phyloP scores from a whole-genome alignment of 345 rosid species.

The Gossypium stocksii region DNA sequence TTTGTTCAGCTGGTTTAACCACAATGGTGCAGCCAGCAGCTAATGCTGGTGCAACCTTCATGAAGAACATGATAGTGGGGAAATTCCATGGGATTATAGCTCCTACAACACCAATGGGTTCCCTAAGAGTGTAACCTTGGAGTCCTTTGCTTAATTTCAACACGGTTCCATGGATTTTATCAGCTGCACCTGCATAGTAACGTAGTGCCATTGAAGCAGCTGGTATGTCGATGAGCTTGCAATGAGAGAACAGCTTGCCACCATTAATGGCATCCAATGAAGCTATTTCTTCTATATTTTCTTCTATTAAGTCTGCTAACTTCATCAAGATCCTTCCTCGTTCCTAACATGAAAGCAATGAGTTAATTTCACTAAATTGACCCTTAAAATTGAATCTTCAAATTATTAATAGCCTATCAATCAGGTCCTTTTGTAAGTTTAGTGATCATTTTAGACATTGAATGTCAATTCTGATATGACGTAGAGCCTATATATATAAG shows the following conservation, averaged over 20 bases:
- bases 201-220: constrained; percentile 28
- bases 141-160: constrained; percentile 49
- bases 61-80: constrained; percentile 57
- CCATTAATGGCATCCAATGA: constrained; percentile 62
- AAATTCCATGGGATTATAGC: constrained; percentile 86
- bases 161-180: constrained; percentile 78
- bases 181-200: constrained; percentile 85
- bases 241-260: constrained; percentile 43
- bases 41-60: constrained; percentile 62
- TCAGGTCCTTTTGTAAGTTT: too few relatives aligned
- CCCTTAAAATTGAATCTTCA: too few relatives aligned
- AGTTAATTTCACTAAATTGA: background rate
- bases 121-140: constrained; percentile 69
- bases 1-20: constrained; percentile 88
- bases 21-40: constrained; percentile 93
- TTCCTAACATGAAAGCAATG: constrained; percentile 28
- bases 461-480: too few relatives aligned
- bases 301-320: constrained; percentile 60
- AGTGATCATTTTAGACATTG: too few relatives aligned
- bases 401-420: too few relatives aligned
- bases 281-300: constrained; percentile 61
- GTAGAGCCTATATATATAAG: too few relatives aligned
- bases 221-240: constrained; percentile 52
- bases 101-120: constrained; percentile 82
- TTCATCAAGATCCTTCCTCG: constrained; percentile 61